phyloP scores from a whole-genome alignment of 306 rosid genomes.

The Cicer judaicum region DNA sequence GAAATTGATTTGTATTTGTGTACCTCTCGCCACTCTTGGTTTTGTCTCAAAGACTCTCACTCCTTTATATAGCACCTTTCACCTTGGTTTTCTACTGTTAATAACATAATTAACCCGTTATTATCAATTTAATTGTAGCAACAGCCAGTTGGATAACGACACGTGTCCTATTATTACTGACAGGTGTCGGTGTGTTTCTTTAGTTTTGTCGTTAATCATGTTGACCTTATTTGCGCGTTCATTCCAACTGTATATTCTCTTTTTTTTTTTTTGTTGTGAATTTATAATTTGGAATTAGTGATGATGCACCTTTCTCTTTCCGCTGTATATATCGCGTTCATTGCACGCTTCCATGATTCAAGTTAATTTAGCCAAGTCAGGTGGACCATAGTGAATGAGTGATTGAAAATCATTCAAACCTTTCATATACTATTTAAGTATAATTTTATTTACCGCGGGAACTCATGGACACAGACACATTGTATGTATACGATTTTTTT shows the following conservation, averaged over 20 bases:
- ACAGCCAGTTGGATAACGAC: background rate
- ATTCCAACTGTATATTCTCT: background rate
- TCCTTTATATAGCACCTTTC: conserved; percentile 49
- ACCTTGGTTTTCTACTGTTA: conserved; percentile 30
- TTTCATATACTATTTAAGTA: too few species aligned
- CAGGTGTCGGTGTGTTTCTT: background rate
- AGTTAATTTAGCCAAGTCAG: background rate
- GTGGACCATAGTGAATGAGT: too few species aligned
- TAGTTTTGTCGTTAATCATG: conserved; percentile 6
- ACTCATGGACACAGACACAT: too few species aligned
- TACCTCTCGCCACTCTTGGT: conserved; percentile 71
- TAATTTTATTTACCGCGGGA: too few species aligned
- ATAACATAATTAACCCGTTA: conserved; percentile 32
- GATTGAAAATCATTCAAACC: too few species aligned
- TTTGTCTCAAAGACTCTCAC: conserved; percentile 3
- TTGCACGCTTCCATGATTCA: background rate
- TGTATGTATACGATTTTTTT: too few species aligned
- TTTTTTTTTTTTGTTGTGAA: background rate
- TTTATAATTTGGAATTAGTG: background rate
- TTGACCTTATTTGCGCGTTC: conserved; percentile 11
- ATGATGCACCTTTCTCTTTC: conserved; percentile 12
- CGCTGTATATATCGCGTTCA: background rate
- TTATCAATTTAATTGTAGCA: conserved; percentile 33
- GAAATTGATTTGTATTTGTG: conserved; percentile 12
- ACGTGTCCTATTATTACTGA: background rate